phyloP scores from a whole-genome alignment of 2,329 filamentous ascomycete genomes.

The Pseudocercospora cruenta region DNA sequence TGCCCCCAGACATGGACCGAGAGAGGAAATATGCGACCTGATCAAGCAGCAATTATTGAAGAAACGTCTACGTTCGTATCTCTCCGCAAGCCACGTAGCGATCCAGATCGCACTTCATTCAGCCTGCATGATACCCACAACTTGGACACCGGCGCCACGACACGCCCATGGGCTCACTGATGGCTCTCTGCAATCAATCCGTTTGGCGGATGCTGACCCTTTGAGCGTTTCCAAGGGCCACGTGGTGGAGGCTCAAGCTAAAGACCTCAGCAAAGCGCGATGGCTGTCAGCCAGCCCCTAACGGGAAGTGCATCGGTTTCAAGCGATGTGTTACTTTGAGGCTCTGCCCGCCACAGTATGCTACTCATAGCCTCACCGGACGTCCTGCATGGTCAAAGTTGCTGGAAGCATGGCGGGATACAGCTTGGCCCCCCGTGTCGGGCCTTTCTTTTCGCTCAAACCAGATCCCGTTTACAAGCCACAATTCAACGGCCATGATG shows the following conservation, averaged over 20 bases:
- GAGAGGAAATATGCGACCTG: too few species aligned
- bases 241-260: background rate
- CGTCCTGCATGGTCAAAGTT: background rate
- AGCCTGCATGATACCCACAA: too few species aligned
- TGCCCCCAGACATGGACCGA: too few species aligned
- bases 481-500: background rate
- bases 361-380: background rate
- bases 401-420: background rate
- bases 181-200: too few species aligned
- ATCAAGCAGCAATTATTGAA: too few species aligned
- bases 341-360: background rate
- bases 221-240: background rate
- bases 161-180: too few species aligned
- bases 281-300: background rate
- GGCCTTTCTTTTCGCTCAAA: background rate
- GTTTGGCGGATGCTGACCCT: too few species aligned
- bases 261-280: background rate
- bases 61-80: too few species aligned
- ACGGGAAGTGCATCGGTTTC: background rate
- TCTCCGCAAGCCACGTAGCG: too few species aligned
- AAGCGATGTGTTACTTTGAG: constrained; percentile 3
- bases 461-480: background rate
- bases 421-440: background rate
- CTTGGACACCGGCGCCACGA: too few species aligned
- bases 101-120: too few species aligned